phyloP scores from a whole-genome alignment of 2,329 filamentous ascomycete species.

The Sclerotinia trifoliorum region DNA sequence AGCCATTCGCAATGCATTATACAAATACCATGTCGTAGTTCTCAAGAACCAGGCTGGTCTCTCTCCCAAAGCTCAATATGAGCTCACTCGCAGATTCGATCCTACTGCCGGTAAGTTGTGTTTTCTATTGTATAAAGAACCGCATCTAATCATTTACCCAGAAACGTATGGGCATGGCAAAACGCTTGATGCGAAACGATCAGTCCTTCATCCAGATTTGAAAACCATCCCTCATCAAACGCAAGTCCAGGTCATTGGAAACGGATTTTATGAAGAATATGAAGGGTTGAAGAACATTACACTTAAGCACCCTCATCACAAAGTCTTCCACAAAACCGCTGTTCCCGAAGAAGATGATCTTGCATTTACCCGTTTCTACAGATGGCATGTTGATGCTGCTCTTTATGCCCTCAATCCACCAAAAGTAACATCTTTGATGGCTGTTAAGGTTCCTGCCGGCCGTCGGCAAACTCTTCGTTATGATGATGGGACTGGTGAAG shows the following conservation, averaged over 20 bases:
- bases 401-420: slow-evolving; percentile 74
- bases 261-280: slow-evolving; percentile 66
- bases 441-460: slow-evolving; percentile 68
- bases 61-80: slow-evolving; percentile 69
- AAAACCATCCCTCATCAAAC: slow-evolving; percentile 80
- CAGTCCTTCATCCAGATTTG: slow-evolving; percentile 70
- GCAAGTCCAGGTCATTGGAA: slow-evolving; percentile 78
- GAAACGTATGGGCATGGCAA: slow-evolving; percentile 72
- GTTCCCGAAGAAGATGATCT: slow-evolving; percentile 63
- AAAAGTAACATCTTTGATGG: slow-evolving; percentile 68
- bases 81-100: slow-evolving; percentile 72
- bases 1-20: slow-evolving; percentile 63
- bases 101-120: slow-evolving; percentile 48
- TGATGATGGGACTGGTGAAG: slow-evolving; percentile 68
- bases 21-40: slow-evolving; percentile 66
- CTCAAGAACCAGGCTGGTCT: slow-evolving; percentile 66
- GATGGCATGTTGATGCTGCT: slow-evolving; percentile 80
- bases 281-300: slow-evolving; percentile 68
- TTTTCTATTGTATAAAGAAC: neutral
- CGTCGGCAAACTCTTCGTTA: slow-evolving; percentile 67
- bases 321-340: slow-evolving; percentile 67
- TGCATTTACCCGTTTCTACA: slow-evolving; percentile 62
- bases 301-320: slow-evolving; percentile 74
- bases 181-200: slow-evolving; percentile 63
- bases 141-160: neutral